These are phyloP conservation scores for Hamigera avellanea DNA, from an alignment of 495 filamentous ascomycete genomes.

Conservation along the genomic window DNA sequence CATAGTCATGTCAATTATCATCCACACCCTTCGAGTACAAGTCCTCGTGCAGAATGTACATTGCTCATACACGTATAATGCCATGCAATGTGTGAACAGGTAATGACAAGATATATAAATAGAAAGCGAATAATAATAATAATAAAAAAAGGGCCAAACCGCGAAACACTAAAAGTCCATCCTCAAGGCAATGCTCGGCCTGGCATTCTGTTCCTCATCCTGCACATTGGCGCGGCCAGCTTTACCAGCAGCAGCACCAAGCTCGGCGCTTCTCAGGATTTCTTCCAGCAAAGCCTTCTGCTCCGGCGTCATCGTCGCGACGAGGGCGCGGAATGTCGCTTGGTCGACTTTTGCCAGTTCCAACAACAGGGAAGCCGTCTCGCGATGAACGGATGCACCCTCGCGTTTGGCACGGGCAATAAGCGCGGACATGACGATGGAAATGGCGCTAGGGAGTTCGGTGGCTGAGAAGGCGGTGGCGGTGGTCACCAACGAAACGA, in stretches of 20 bases:
- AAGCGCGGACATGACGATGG: slow-evolving; percentile 68
- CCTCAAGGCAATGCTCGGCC: slow-evolving; percentile 85
- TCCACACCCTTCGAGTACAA: no score
- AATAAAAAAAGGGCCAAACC: no score
- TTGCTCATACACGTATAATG: no score
- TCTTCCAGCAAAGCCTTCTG: slow-evolving; percentile 74
- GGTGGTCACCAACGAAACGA: slow-evolving; percentile 55
- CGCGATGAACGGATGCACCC: slow-evolving; percentile 39
- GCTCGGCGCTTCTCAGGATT: slow-evolving; percentile 53
- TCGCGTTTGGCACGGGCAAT: slow-evolving; percentile 53
- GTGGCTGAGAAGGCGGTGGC: slow-evolving; percentile 31
- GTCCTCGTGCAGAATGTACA: no score
- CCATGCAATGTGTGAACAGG: no score
- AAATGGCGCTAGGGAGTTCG: slow-evolving; percentile 50
- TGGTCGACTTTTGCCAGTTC: slow-evolving; percentile 73
- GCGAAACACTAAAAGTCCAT: slow-evolving; percentile 62
- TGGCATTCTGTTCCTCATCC: slow-evolving; percentile 36
- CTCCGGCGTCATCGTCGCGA: slow-evolving; percentile 55
- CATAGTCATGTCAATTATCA: no score
- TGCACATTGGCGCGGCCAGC: slow-evolving; percentile 21
- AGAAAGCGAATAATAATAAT: no score
- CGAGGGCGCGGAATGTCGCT: slow-evolving; percentile 58
- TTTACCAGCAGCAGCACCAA: slow-evolving; percentile 18
- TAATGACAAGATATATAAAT: no score
- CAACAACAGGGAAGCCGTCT: slow-evolving; percentile 65